Evolutionary conservation across 1,139 yeast genomes (phyloP).

Genomic region (Lodderomyces oxycetoniae): DNA sequence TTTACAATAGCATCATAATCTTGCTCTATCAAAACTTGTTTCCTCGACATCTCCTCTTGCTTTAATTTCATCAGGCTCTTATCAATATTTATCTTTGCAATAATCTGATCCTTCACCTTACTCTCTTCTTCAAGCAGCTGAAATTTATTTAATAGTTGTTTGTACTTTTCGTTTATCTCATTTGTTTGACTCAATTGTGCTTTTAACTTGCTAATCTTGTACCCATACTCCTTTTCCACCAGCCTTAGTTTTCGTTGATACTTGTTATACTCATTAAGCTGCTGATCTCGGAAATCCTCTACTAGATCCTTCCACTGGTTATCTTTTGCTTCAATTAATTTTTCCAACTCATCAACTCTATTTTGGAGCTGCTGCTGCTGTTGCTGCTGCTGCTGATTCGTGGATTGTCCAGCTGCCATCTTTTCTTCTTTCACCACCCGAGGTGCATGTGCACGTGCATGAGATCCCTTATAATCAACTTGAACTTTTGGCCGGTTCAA

Average conservation of each 20-base stretch:
- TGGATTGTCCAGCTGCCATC: background rate
- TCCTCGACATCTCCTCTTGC: too few relatives aligned
- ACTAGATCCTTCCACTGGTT: slow-evolving; percentile 2
- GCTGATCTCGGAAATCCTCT: slow-evolving; percentile 3
- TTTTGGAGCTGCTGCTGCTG: background rate
- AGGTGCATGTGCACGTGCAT: too few relatives aligned
- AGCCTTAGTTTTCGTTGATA: background rate
- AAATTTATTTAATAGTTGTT: background rate
- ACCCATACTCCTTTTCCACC: slow-evolving; percentile 1
- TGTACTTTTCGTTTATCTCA: background rate
- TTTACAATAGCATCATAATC: too few relatives aligned
- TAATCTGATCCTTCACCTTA: slow-evolving; percentile 1
- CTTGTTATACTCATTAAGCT: background rate
- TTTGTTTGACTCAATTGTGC: background rate
- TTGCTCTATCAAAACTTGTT: too few relatives aligned
- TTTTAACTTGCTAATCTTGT: slow-evolving; percentile 2
- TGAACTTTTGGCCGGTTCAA: too few relatives aligned
- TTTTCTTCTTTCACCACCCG: too few relatives aligned
- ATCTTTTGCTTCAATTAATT: background rate
- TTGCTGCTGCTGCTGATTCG: background rate
- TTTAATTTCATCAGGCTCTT: background rate
- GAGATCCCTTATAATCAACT: too few relatives aligned
- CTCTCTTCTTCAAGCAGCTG: slow-evolving; percentile 1
- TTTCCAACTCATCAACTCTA: background rate
- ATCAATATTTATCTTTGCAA: slow-evolving; percentile 1